phyloP scores from a whole-genome alignment of 495 filamentous ascomycete genomes.

The Trichoderma gamsii region DNA sequence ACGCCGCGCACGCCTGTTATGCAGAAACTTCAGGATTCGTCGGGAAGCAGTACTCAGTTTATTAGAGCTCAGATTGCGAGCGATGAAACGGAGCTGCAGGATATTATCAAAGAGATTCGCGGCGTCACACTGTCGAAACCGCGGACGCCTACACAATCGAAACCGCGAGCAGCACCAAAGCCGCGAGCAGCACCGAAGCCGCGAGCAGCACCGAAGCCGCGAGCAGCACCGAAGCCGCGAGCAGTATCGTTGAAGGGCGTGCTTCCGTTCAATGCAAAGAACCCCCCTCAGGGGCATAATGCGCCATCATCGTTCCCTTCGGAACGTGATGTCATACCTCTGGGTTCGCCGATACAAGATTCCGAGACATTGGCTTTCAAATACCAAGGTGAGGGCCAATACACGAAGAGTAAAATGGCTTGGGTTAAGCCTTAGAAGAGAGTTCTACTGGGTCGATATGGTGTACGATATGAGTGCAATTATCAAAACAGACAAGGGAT shows the following conservation, averaged over 20 bases:
- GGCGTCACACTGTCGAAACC: constrained; percentile 14
- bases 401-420: not conserved
- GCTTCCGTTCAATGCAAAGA: not conserved
- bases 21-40: constrained; percentile 48
- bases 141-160: not conserved
- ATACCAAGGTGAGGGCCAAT: not conserved
- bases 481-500: no score
- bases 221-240: not conserved
- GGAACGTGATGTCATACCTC: not conserved
- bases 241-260: not conserved
- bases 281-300: not conserved
- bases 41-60: constrained; percentile 48
- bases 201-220: not conserved
- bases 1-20: constrained; percentile 72
- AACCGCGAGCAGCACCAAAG: not conserved
- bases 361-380: not conserved
- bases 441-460: not conserved
- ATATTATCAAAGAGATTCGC: constrained; percentile 59
- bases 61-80: constrained; percentile 78
- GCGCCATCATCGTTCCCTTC: no score
- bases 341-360: not conserved
- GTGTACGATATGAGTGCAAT: not conserved
- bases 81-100: constrained; percentile 64
- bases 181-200: not conserved
- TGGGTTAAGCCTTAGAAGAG: not conserved